Base-by-base conservation (phyloP, 2,329 filamentous ascomycete genomes). In the Coleophoma cylindrospora region DNA sequence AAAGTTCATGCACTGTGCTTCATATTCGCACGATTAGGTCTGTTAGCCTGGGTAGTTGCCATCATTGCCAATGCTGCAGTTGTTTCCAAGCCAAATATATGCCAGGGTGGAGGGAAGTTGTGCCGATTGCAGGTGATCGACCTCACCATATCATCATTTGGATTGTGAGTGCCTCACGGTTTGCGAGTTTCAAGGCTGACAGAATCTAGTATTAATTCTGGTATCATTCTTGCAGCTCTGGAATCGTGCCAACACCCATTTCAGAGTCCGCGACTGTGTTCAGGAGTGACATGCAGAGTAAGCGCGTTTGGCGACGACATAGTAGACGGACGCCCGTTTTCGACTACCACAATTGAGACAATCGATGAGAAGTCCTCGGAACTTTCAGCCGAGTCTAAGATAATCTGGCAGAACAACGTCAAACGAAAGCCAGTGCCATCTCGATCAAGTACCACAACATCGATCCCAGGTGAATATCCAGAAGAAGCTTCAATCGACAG, bases 201-300 rank as follows among this genome's bases (percentile, higher is more conserved):
- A 21, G 6, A n/a, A n/a, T 17, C 6, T 19, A 63, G 61, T 34
- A 21, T 58, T 14, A 47, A 54, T 43, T 58, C 47, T 32, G 59
- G 59, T 14, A 47, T 59, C 0, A 51, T 62, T 14, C 45, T 63
- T 14, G 59, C 58, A 17, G 57, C 59, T 5, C 52, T 63, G 1
- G 57, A 61, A 51, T 51, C 59, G 2, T 61, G 59, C 48, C 54
- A 57, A 43, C 57, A 56, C 21, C 60, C 59, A 0, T 63, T 62
- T 43, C 50, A 58, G 43, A 44, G 49, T 1, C 59, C 56, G 0
- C 14, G 46, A 10, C 6, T 52, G 11, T 44, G 6, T 50, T 51
- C 2, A 43, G 47, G 13, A 43, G 46, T 57, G 3, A 54, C 53
- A 34, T 53, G 49, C 34, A 43, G 54, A 48, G 52, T 55, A 5